A percentile compares a stretch with the other conserved stretches of the same genome.
Conservation (phyloP, 1,139 yeast species). For the Lodderomyces parapsilosis region DNA sequence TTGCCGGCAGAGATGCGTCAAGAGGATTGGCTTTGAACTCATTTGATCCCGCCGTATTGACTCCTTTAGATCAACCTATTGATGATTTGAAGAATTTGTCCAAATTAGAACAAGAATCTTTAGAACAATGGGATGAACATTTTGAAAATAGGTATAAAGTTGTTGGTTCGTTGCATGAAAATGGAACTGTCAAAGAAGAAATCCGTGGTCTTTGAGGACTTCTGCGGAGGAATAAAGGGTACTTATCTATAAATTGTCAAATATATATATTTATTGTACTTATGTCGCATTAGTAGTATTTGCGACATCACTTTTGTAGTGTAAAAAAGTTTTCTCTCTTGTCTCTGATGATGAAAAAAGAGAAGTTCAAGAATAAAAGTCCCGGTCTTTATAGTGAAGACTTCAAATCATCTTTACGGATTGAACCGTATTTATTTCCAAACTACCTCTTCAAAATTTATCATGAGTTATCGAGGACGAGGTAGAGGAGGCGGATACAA, state of each 20-base stretch:
- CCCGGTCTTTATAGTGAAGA: too few species aligned
- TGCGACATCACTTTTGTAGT: background rate
- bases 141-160: constrained; percentile 75
- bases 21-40: constrained; percentile 91
- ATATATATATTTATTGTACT: background rate
- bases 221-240: too few species aligned
- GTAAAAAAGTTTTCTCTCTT: too few species aligned
- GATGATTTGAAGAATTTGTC: constrained; percentile 66
- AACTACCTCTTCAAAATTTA: background rate
- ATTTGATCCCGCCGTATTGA: constrained; percentile 64
- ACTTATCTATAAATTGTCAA: too few species aligned
- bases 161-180: constrained; percentile 55
- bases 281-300: background rate
- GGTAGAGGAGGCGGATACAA: constrained; percentile 46
- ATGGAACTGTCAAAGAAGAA: constrained; percentile 12
- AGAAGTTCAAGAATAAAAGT: too few species aligned
- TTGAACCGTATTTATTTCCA: too few species aligned
- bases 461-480: constrained; percentile 37
- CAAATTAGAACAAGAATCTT: constrained; percentile 60
- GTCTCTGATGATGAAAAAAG: background rate
- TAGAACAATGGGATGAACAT: constrained; percentile 84
- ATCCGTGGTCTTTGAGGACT: background rate
- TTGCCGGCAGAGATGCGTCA: constrained; percentile 96
- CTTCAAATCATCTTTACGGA: too few species aligned
- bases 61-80: constrained; percentile 65